A percentile compares a stretch with the other conserved stretches of the same genome.
phyloP scores from a whole-genome alignment of 495 filamentous ascomycete genomes.

The Bacidia rubella region DNA sequence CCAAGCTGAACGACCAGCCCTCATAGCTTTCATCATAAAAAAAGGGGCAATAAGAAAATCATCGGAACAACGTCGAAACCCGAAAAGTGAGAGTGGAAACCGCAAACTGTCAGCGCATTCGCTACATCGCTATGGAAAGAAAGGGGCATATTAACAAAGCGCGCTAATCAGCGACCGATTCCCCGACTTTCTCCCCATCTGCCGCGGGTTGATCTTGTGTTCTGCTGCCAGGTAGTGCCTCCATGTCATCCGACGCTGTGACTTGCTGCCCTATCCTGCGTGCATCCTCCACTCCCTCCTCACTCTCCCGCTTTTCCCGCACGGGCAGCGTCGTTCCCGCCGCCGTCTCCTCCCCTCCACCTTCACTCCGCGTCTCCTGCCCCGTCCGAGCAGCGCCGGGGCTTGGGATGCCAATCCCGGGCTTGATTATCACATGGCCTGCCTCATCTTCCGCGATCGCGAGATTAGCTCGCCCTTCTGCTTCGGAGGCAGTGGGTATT shows the following conservation, averaged over 20 bases:
- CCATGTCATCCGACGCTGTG: constrained; percentile 7
- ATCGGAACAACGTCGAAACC: too few species aligned
- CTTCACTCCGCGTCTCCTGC: neutral
- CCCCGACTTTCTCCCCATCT: constrained; percentile 18
- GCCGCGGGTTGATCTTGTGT: constrained; percentile 22
- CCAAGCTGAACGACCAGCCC: too few species aligned
- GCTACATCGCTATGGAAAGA: too few species aligned
- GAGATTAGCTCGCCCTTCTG: constrained; percentile 8
- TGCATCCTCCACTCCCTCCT: neutral
- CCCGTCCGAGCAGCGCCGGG: neutral
- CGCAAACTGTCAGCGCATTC: too few species aligned
- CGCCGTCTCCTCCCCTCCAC: constrained; percentile 3
- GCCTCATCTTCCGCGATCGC: constrained; percentile 14
- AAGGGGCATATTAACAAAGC: too few species aligned
- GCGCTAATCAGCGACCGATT: constrained; percentile 21
- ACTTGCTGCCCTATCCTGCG: neutral
- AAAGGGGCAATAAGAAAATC: too few species aligned
- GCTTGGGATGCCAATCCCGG: neutral
- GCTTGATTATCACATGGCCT: constrained; percentile 1
- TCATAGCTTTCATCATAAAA: too few species aligned
- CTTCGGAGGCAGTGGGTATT: constrained; percentile 3
- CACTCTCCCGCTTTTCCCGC: neutral
- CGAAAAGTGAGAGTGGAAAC: too few species aligned
- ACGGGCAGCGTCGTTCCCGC: neutral
- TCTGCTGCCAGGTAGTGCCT: constrained; percentile 11